Percentiles rank a stretch among this genome's conserved stretches.
These are phyloP conservation scores for Camelina hispida DNA, from an alignment of 345 rosid genomes.

Conservation along the genomic window DNA sequence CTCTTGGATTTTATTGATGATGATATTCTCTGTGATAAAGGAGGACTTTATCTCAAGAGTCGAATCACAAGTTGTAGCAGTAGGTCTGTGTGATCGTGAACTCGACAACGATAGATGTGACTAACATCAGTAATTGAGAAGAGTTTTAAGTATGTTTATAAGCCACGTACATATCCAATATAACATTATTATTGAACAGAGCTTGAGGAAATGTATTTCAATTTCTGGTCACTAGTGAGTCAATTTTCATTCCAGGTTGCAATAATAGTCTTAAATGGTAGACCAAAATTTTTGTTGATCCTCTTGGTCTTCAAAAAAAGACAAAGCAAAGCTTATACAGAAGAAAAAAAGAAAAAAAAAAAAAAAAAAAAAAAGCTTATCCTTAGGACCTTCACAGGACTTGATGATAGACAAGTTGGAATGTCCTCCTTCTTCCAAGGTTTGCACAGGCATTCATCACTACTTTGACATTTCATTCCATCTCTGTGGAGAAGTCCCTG, in stretches of 20 bases:
- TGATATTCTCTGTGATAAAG: background rate
- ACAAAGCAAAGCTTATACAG: conserved; percentile 21
- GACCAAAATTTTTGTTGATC: background rate
- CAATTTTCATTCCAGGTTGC: too few species aligned
- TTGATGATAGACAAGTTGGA: too few species aligned
- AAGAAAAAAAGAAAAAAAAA: too few species aligned
- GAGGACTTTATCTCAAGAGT: background rate
- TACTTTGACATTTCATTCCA: background rate
- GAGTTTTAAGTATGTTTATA: too few species aligned
- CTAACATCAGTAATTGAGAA: background rate
- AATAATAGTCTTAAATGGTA: too few species aligned
- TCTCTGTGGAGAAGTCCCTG: conserved; percentile 24
- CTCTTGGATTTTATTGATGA: background rate
- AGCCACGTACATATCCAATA: background rate
- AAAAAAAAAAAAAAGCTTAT: too few species aligned
- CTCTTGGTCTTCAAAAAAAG: background rate
- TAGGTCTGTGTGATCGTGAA: background rate
- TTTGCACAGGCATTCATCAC: too few species aligned
- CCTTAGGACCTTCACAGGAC: too few species aligned
- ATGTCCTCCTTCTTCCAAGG: too few species aligned
- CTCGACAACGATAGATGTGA: background rate
- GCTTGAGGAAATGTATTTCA: background rate
- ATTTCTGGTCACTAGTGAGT: too few species aligned
- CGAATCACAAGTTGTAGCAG: background rate
- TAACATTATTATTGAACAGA: background rate